Percentiles rank a stretch among this genome's conserved stretches.
These are phyloP conservation scores for Rubroshorea leprosula DNA, from an alignment of 345 rosid genomes.

Conservation along the genomic window DNA sequence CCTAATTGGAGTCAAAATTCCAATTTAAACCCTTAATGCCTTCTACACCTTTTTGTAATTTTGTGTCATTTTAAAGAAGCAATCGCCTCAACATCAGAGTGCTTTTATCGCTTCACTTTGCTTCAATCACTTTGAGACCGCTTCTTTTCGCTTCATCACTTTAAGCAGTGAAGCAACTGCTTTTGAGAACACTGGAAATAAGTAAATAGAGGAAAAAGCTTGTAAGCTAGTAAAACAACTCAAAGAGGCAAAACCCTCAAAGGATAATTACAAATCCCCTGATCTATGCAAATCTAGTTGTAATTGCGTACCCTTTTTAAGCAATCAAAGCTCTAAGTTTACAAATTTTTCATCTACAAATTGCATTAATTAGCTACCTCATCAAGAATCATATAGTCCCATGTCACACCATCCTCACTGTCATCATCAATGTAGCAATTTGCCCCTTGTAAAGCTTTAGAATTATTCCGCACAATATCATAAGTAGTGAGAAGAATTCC, in stretches of 20 bases:
- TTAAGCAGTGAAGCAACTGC: too few relatives aligned
- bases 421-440: slow-evolving; percentile 40
- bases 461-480: slow-evolving; percentile 86
- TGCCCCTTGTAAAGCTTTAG: slow-evolving; percentile 60
- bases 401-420: slow-evolving; percentile 46
- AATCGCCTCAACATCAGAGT: too few relatives aligned
- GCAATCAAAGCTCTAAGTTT: slow-evolving; percentile 3
- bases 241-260: neutral
- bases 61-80: too few relatives aligned
- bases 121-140: too few relatives aligned
- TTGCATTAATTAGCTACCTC: slow-evolving; percentile 48
- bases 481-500: slow-evolving; percentile 92
- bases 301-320: neutral
- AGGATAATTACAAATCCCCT: neutral
- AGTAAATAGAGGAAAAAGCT: too few relatives aligned
- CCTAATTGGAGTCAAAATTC: too few relatives aligned
- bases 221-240: neutral
- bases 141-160: too few relatives aligned
- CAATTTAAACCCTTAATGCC: too few relatives aligned
- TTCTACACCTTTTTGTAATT: too few relatives aligned
- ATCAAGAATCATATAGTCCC: slow-evolving; percentile 98
- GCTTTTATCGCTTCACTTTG: too few relatives aligned
- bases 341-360: neutral
- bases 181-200: too few relatives aligned
- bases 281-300: neutral